These are phyloP conservation scores for Candida multigemmis DNA, from an alignment of 805 yeast species.

Conservation along the genomic window DNA sequence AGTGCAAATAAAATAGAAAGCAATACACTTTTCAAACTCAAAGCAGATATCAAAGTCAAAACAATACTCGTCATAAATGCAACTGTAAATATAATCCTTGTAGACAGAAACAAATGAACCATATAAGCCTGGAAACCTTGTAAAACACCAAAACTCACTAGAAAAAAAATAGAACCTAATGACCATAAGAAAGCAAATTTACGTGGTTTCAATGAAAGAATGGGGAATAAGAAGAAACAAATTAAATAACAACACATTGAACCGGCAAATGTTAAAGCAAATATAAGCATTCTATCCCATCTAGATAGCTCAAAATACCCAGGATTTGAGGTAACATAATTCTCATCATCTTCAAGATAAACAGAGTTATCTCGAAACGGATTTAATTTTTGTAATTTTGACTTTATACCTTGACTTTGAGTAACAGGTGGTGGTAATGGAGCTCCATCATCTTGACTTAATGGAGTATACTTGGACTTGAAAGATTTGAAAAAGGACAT, in stretches of 20 bases:
- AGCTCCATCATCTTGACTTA: slow-evolving; percentile 23
- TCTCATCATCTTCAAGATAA: slow-evolving; percentile 32
- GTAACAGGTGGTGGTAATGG: slow-evolving; percentile 33
- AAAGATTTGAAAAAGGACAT: slow-evolving; percentile 34
- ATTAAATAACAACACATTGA: slow-evolving; percentile 31
- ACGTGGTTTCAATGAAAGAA: slow-evolving; percentile 31
- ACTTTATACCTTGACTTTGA: slow-evolving; percentile 12
- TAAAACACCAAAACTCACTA: slow-evolving; percentile 37
- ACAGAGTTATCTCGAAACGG: slow-evolving; percentile 30
- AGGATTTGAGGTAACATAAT: slow-evolving; percentile 34
- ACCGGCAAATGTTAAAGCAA: slow-evolving; percentile 35
- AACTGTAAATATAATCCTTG: slow-evolving; percentile 28
- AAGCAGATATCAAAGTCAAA: slow-evolving; percentile 28
- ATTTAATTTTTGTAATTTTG: slow-evolving; percentile 24
- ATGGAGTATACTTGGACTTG: slow-evolving; percentile 16
- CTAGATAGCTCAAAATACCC: slow-evolving; percentile 34
- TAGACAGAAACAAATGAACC: slow-evolving; percentile 32
- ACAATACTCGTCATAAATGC: slow-evolving; percentile 29
- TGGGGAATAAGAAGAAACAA: slow-evolving; percentile 35
- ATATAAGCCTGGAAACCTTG: slow-evolving; percentile 33
- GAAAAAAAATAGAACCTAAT: slow-evolving; percentile 34
- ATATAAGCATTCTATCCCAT: slow-evolving; percentile 39
- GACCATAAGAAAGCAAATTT: slow-evolving; percentile 42
- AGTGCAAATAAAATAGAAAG: slow-evolving; percentile 32
- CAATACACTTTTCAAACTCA: slow-evolving; percentile 26